Evolutionary conservation across 148 eudicot genomes (phyloP), one percentile per base, ranked within the genome.

Genomic region (Dysphania ambrosioides): DNA sequence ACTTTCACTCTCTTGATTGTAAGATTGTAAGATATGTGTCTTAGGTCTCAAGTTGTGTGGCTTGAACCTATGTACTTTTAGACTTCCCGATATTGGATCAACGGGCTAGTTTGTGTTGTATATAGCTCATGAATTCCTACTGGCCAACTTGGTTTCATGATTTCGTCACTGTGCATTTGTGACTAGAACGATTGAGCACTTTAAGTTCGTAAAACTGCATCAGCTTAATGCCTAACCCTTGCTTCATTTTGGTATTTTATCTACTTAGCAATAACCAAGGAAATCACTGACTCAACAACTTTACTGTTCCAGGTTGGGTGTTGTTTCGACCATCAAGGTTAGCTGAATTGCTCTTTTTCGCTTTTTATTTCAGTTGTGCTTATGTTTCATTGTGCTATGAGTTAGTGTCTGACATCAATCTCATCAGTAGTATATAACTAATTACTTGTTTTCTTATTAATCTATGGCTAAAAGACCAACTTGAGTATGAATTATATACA

Each of bases 261-360:
- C 7, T 42, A 42, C 3, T 51, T 42, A 61, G 8, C 63, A 59
- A 59, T 58, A 5, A 1, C 19, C 24, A 18, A 38, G 16, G 16
- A 53, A 79, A 55, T 23, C 19, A 77, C 70, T 49, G 40, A 73
- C 55, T 41, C 12, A 40, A 41, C 44, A 32, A 32, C 64, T 56
- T 67, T 47, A 56, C 64, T 77, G 41, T 81, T 81, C 32, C 91
- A 92, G 97, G 91, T 80, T 93, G 93, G 93, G 93, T 66, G 96
- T 93, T 65, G 97, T 90, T 74, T 86, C 96, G 74, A 87, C 96
- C 21, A 90, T 93, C 58, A 90, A 93, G 97, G 97, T 93, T 87
- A 34, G 73, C n/a, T 67, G 31, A 59, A n/a, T 69, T 68, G 34
- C 49, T 27, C 19, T 32, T 68, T 42, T 55, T 27, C 36, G 8